Evolutionary conservation across 2,329 filamentous ascomycete genomes (phyloP).

Genomic region (Hansfordia pulvinata): DNA sequence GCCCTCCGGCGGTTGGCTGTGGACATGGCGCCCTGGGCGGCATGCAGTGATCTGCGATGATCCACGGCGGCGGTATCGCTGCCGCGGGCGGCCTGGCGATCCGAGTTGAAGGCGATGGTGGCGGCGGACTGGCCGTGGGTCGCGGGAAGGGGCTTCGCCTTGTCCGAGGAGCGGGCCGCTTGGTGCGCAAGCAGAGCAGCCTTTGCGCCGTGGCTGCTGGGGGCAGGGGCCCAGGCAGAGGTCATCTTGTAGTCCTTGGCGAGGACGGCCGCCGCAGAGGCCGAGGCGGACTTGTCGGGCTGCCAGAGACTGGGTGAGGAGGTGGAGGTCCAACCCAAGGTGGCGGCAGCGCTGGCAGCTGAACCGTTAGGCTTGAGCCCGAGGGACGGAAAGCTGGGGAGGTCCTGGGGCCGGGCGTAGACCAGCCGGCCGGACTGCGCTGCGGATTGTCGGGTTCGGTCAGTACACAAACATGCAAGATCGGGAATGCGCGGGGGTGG

Average conservation of each 20-base stretch:
- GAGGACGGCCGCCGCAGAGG: constrained; percentile 21
- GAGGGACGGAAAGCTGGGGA: constrained; percentile 60
- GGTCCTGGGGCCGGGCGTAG: constrained; percentile 58
- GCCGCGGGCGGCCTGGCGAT: constrained; percentile 25
- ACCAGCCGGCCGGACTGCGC: constrained; percentile 36
- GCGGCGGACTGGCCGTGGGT: constrained; percentile 53
- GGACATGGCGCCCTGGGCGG: constrained; percentile 71
- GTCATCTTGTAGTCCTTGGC: constrained; percentile 16
- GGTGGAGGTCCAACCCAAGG: constrained; percentile 58
- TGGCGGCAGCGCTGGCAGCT: constrained; percentile 63
- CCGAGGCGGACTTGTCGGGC: constrained; percentile 45
- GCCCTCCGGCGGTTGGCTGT: constrained; percentile 48
- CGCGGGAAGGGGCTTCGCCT: constrained; percentile 32
- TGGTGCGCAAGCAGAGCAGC: constrained; percentile 57
- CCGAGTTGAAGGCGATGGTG: constrained; percentile 48
- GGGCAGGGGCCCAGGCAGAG: constrained; percentile 46
- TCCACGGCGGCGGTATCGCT: constrained; percentile 29
- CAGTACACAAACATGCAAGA: too few relatives aligned
- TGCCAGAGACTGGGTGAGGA: constrained; percentile 54
- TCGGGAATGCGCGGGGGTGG: too few relatives aligned
- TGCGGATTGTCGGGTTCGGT: too few relatives aligned
- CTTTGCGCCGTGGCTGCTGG: constrained; percentile 55
- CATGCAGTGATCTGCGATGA: constrained; percentile 53
- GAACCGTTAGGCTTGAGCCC: constrained; percentile 42
- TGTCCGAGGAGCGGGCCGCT: constrained; percentile 33